Evolutionary conservation across 2,329 filamentous ascomycete genomes (phyloP), one percentile per base, ranked within the genome.

Genomic region (Ophiostoma populinum): DNA sequence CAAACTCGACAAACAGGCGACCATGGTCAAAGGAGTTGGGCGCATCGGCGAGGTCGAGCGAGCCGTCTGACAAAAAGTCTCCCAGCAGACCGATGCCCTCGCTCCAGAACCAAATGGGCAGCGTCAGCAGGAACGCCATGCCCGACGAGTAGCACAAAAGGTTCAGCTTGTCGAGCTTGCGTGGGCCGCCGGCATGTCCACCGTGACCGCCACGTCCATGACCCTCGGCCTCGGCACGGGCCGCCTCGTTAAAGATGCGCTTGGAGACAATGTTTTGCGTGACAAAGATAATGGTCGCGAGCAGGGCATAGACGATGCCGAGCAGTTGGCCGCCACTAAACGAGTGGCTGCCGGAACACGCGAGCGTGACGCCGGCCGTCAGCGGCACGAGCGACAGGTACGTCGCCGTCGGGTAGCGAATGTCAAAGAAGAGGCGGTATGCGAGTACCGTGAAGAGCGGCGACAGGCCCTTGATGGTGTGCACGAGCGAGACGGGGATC

Each of bases 231-330:
- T 94, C 87, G 2, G 82, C 80, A 39, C 75, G 75, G 6, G 83
- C 78, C 6, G 82, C 83, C 51, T 94, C 86, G 54, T 94, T 98
- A 63, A 98, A 98, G 8, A 98, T 73, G 45, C 83, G 82, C 57
- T 98, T 98, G 15, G 87, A 95, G 45, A 94, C 92, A 38, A 98
- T 98, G 51, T 98, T 98, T 52, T 98, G 90, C 0, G 85, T 90
- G 24, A 98, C 90, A 51, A 98, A 98, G 44, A 95, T 79, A 37
- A 95, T 62, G 7, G 90, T 83, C n/a, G 83, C 86, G 22, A 82
- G 62, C 24, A 98, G 76, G 4, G 90, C 86, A 49, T 86, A 87
- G 9, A 87, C 49, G 13, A 98, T 79, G n/a, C 90, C 90, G 34
- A 90, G 67, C 42, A 94, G 69, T 50, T 98, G 86, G 20, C 81